Conservation (phyloP, 2,329 filamentous ascomycete species). For the Fusarium compactum region DNA sequence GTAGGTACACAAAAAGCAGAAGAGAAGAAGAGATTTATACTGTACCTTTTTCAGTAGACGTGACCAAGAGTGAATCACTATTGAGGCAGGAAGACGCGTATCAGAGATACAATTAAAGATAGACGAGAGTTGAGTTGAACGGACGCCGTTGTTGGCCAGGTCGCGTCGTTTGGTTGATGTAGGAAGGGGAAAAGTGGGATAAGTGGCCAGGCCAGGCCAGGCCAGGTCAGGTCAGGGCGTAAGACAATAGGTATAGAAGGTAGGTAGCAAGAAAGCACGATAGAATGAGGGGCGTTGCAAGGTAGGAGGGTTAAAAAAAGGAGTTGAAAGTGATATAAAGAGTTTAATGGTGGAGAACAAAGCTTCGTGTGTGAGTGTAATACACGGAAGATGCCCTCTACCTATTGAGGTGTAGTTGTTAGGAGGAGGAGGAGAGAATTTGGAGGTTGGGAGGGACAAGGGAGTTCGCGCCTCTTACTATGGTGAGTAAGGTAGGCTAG, state of each 20-base stretch:
- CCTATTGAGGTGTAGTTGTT: slow-evolving; percentile 13
- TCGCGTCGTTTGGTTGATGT: slow-evolving; percentile 36
- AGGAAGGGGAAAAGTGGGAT: slow-evolving; percentile 40
- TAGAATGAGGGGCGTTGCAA: slow-evolving; percentile 10
- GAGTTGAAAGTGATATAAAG: slow-evolving; percentile 18
- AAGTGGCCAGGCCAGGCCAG: slow-evolving; percentile 11
- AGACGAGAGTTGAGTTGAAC: slow-evolving; percentile 9
- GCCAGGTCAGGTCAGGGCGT: slow-evolving; percentile 3
- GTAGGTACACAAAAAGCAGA: neutral
- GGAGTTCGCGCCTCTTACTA: slow-evolving; percentile 8
- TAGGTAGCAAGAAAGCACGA: neutral
- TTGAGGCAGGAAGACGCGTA: slow-evolving; percentile 8
- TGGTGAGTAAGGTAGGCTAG: neutral
- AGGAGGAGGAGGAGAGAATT: slow-evolving; percentile 11
- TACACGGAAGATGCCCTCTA: slow-evolving; percentile 17
- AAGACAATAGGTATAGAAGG: slow-evolving; percentile 11
- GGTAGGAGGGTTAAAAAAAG: slow-evolving; percentile 8
- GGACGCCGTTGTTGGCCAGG: slow-evolving; percentile 7
- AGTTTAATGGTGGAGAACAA: slow-evolving; percentile 34
- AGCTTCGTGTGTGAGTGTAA: slow-evolving; percentile 39
- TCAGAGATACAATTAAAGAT: slow-evolving; percentile 9
- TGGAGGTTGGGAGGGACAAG: slow-evolving; percentile 8
- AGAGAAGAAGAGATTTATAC: neutral
- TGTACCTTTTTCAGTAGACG: neutral
- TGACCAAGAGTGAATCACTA: slow-evolving; percentile 17